Evolutionary conservation across 495 filamentous ascomycete species (phyloP).

Genomic region (Hypoxylon cercidicola): DNA sequence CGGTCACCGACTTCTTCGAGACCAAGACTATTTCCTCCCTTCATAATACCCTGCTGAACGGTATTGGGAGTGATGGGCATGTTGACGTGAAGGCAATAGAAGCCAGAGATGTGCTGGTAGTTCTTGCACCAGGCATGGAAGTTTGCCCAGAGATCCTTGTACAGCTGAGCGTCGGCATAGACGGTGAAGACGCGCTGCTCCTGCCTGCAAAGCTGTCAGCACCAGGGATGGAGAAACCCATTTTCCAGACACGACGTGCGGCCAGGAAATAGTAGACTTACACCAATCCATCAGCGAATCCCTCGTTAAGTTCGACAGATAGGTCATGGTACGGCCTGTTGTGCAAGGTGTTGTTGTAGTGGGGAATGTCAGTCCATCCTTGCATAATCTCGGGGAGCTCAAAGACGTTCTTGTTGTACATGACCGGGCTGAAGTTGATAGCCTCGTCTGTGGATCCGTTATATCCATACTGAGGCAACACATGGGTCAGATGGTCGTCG

Average conservation of each 20-base stretch:
- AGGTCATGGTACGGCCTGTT: slow-evolving; percentile 14
- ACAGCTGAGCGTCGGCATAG: slow-evolving; percentile 18
- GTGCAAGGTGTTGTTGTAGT: slow-evolving; percentile 4
- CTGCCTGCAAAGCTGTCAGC: not conserved
- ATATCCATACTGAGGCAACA: not conserved
- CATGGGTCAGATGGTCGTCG: not conserved
- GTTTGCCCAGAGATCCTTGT: slow-evolving; percentile 6
- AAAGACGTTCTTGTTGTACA: slow-evolving; percentile 45
- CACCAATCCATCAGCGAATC: slow-evolving; percentile 16
- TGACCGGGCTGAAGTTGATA: not conserved
- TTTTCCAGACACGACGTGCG: not conserved
- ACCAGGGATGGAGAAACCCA: not conserved
- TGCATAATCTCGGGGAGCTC: slow-evolving; percentile 34
- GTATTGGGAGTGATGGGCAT: slow-evolving; percentile 19
- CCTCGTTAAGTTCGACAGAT: slow-evolving; percentile 8
- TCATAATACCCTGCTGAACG: slow-evolving; percentile 8
- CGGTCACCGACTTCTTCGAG: slow-evolving; percentile 13
- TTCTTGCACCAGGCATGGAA: slow-evolving; percentile 8
- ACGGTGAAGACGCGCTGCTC: slow-evolving; percentile 24
- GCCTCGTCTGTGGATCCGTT: slow-evolving; percentile 5
- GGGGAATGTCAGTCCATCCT: not conserved
- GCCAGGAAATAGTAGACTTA: not conserved
- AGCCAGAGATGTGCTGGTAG: slow-evolving; percentile 23
- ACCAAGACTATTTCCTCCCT: slow-evolving; percentile 12
- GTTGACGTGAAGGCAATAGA: slow-evolving; percentile 22